These are phyloP conservation scores for Melampsora americana DNA, from an alignment of 1,284 basidiomycete species.

Conservation along the genomic window DNA sequence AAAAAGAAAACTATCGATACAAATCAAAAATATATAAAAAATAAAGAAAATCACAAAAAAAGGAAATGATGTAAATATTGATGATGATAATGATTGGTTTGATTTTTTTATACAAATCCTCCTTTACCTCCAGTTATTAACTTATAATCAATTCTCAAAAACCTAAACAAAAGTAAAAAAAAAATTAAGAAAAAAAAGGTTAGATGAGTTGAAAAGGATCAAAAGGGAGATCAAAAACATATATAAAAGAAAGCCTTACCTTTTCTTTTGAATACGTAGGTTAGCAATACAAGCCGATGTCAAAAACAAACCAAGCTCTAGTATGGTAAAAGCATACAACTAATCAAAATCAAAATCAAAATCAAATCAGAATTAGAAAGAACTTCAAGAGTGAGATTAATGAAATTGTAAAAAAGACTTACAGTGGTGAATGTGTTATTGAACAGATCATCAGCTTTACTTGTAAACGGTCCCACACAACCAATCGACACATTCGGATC, in stretches of 20 bases:
- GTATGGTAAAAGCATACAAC: conserved; percentile 37
- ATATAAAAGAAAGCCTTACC: background rate
- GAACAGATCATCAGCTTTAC: conserved; percentile 34
- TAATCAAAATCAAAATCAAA: background rate
- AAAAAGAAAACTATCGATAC: background rate
- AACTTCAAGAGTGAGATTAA: background rate
- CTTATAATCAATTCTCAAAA: conserved; percentile 44
- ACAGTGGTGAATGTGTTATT: conserved; percentile 42
- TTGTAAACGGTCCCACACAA: conserved; percentile 34
- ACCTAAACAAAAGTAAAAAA: conserved; percentile 9
- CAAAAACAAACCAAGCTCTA: conserved; percentile 33
- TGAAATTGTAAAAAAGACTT: background rate
- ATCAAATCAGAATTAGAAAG: background rate
- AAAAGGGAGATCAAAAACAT: background rate
- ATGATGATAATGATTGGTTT: too few relatives aligned
- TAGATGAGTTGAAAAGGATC: background rate
- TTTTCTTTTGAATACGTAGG: conserved; percentile 37
- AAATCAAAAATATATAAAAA: background rate
- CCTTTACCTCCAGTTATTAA: conserved; percentile 27
- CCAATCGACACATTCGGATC: conserved; percentile 39
- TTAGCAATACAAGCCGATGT: conserved; percentile 30
- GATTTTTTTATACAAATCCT: conserved; percentile 15
- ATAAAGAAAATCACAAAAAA: background rate
- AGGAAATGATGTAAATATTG: background rate
- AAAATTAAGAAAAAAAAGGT: background rate